A percentile compares a stretch with the other conserved stretches of the same genome.
These are phyloP conservation scores for Clarireedia sp. DNA, from an alignment of 2,329 filamentous ascomycete species.

Conservation along the genomic window DNA sequence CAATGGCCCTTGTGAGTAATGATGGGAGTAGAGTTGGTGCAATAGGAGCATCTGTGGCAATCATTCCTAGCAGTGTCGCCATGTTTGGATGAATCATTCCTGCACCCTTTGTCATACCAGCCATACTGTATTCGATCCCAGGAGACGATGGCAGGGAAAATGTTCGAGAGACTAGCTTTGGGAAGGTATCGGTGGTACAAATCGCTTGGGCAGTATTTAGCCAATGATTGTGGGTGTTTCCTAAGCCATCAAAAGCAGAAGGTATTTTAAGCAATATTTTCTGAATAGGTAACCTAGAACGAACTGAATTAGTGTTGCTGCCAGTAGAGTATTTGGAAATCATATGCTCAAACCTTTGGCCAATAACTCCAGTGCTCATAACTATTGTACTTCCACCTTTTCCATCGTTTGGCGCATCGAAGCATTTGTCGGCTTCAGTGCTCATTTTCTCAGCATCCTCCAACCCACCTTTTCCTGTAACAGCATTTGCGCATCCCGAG, in stretches of 20 bases:
- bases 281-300: conserved; percentile 67
- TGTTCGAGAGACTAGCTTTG: conserved; percentile 76
- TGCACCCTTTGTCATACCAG: conserved; percentile 92
- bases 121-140: conserved; percentile 67
- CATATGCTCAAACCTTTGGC: conserved; percentile 56
- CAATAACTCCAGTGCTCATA: conserved; percentile 98
- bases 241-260: conserved; percentile 62
- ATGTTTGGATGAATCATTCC: conserved; percentile 99
- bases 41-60: conserved; percentile 87
- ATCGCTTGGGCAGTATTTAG: conserved; percentile 78
- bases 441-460: conserved; percentile 87
- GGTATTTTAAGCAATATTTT: conserved; percentile 85
- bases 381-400: conserved; percentile 64
- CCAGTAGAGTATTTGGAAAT: not conserved
- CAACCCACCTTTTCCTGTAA: conserved; percentile 82
- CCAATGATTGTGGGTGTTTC: conserved; percentile 74
- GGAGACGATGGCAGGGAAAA: conserved; percentile 80
- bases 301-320: not conserved
- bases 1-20: conserved; percentile 66
- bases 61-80: conserved; percentile 83
- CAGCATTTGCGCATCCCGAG: conserved; percentile 93
- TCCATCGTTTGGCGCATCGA: conserved; percentile 37
- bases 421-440: conserved; percentile 61
- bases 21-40: conserved; percentile 56
- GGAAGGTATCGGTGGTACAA: conserved; percentile 96